These are phyloP conservation scores for Xylariaceae sp. DNA, from an alignment of 2,329 filamentous ascomycete genomes.

Conservation along the genomic window DNA sequence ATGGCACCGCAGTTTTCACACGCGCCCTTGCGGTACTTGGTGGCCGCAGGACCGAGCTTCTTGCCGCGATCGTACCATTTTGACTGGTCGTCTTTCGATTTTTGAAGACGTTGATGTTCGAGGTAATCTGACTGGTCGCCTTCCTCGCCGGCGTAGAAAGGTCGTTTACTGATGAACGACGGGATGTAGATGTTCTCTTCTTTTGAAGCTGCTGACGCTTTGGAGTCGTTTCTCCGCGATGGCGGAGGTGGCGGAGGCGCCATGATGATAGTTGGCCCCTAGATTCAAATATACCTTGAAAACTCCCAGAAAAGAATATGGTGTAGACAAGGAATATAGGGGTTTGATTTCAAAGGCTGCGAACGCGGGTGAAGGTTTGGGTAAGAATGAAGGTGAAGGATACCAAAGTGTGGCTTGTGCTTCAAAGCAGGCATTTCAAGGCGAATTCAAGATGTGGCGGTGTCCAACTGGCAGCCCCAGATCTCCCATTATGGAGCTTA, in stretches of 20 bases:
- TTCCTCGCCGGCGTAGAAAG: slow-evolving; percentile 85
- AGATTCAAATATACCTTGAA: neutral
- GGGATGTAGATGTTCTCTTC: slow-evolving; percentile 99
- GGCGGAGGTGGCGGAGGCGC: slow-evolving; percentile 38
- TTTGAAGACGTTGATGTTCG: slow-evolving; percentile 86
- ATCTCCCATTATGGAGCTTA: neutral
- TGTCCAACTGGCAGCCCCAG: neutral
- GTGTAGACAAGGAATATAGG: too few species aligned
- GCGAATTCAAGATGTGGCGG: slow-evolving; percentile 4
- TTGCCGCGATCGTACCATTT: slow-evolving; percentile 93
- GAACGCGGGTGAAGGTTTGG: neutral
- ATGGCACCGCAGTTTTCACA: slow-evolving; percentile 98
- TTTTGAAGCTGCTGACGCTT: slow-evolving; percentile 52
- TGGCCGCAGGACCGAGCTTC: slow-evolving; percentile 79
- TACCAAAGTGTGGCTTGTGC: slow-evolving; percentile 13
- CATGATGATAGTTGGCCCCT: slow-evolving; percentile 28
- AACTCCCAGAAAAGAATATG: neutral
- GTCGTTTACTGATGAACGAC: slow-evolving; percentile 94
- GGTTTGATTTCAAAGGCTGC: neutral
- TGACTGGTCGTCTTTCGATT: slow-evolving; percentile 63
- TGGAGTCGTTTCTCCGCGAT: slow-evolving; percentile 33
- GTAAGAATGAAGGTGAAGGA: neutral
- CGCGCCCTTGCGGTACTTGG: slow-evolving; percentile 95
- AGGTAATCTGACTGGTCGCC: slow-evolving; percentile 76
- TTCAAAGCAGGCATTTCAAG: neutral